phyloP scores from a whole-genome alignment of 768 basidiomycete species.

The Boletus sp. region DNA sequence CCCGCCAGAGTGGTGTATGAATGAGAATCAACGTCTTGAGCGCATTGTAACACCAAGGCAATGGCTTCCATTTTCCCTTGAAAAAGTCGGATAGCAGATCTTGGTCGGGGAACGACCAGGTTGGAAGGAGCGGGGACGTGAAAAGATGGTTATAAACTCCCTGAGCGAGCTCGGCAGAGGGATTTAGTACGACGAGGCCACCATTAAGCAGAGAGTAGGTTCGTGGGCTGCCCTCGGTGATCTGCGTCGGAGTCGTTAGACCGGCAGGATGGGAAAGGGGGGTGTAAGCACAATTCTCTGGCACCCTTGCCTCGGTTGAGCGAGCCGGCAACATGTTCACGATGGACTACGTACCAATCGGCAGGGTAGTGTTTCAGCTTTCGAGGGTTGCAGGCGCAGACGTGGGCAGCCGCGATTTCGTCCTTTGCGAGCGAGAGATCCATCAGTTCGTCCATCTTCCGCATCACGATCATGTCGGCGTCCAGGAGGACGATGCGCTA shows the following conservation, averaged over 20 bases:
- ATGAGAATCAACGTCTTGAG: slow-evolving; percentile 78
- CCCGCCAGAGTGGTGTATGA: slow-evolving; percentile 78
- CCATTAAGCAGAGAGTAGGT: slow-evolving; percentile 87
- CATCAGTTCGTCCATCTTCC: slow-evolving; percentile 80
- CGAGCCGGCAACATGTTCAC: background rate
- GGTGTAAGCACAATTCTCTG: slow-evolving; percentile 88
- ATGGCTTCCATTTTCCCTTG: slow-evolving; percentile 70
- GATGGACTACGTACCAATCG: slow-evolving; percentile 62
- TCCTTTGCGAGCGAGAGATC: slow-evolving; percentile 52
- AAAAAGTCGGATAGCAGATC: slow-evolving; percentile 85
- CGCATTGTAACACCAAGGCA: slow-evolving; percentile 90
- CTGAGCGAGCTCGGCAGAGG: slow-evolving; percentile 56
- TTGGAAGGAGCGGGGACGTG: slow-evolving; percentile 50
- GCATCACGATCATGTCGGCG: slow-evolving; percentile 81
- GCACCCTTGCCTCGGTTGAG: slow-evolving; percentile 56
- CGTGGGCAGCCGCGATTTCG: slow-evolving; percentile 86
- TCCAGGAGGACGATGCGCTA: slow-evolving; percentile 82
- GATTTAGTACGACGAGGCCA: slow-evolving; percentile 82
- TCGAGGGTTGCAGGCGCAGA: slow-evolving; percentile 92
- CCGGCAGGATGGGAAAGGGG: slow-evolving; percentile 46
- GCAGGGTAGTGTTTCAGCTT: slow-evolving; percentile 80
- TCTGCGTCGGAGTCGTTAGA: slow-evolving; percentile 42
- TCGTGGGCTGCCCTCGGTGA: slow-evolving; percentile 52
- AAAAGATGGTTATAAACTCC: slow-evolving; percentile 45
- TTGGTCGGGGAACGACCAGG: slow-evolving; percentile 86